Conservation (phyloP, 1,139 yeast species). For the Meyerozyma carpophila region DNA sequence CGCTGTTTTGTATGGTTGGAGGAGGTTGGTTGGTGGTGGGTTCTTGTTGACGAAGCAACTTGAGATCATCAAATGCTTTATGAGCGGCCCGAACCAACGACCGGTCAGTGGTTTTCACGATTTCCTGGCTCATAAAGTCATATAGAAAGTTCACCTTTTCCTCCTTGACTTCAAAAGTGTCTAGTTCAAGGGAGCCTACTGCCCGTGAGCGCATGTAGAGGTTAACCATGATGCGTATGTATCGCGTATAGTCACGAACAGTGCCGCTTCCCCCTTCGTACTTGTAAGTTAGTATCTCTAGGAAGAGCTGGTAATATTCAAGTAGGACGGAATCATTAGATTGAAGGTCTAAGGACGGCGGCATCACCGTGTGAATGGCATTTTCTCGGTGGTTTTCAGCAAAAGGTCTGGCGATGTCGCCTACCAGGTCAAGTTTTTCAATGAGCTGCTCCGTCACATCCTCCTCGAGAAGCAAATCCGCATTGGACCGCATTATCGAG, state of each 20-base stretch:
- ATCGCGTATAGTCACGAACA: slow-evolving; percentile 10
- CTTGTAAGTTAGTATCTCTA: slow-evolving; percentile 16
- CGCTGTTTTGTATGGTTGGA: neutral
- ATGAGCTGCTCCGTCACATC: neutral
- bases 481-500: neutral
- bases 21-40: neutral
- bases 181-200: slow-evolving; percentile 12
- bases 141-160: slow-evolving; percentile 14
- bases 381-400: slow-evolving; percentile 2
- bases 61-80: neutral
- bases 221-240: slow-evolving; percentile 18
- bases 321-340: slow-evolving; percentile 14
- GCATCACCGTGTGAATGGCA: slow-evolving; percentile 3
- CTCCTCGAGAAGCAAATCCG: neutral
- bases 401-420: slow-evolving; percentile 2
- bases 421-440: neutral
- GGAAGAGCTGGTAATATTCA: slow-evolving; percentile 19
- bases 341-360: slow-evolving; percentile 10
- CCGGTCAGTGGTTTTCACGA: slow-evolving; percentile 11
- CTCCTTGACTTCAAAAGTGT: slow-evolving; percentile 22
- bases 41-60: neutral
- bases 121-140: slow-evolving; percentile 14
- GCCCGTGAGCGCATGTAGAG: slow-evolving; percentile 15
- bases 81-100: slow-evolving; percentile 3
- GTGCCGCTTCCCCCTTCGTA: slow-evolving; percentile 6